Percentiles rank a stretch among this genome's conserved stretches.
phyloP scores from a whole-genome alignment of 1,139 yeast genomes.

The Debaryomyces udenii region DNA sequence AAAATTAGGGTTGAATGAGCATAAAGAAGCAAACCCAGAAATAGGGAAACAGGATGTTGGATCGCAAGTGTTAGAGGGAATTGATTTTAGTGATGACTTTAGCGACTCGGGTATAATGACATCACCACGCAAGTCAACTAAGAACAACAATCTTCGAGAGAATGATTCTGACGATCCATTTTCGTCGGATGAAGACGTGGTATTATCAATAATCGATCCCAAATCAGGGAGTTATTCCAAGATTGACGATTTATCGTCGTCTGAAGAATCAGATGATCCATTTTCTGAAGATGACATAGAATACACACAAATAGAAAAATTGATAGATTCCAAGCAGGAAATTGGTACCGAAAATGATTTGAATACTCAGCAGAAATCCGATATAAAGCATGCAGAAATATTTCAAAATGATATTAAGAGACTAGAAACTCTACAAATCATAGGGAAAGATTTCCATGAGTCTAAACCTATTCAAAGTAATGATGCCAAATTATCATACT shows the following conservation, averaged over 20 bases:
- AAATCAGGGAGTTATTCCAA: not conserved
- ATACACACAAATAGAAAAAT: constrained; percentile 1
- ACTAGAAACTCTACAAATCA: constrained; percentile 23
- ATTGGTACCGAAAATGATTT: not conserved
- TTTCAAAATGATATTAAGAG: constrained; percentile 33
- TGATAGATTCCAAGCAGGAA: not conserved
- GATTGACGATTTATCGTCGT: not conserved
- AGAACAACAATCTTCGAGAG: not conserved
- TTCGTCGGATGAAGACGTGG: constrained; percentile 30
- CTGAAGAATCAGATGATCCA: constrained; percentile 8
- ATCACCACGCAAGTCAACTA: constrained; percentile 8
- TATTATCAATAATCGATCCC: constrained; percentile 5
- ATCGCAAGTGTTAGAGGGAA: constrained; percentile 10
- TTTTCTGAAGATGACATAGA: constrained; percentile 12
- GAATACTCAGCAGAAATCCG: constrained; percentile 16
- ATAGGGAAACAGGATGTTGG: not conserved
- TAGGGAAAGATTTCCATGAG: constrained; percentile 13
- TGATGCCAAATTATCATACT: constrained; percentile 47
- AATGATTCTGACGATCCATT: constrained; percentile 31
- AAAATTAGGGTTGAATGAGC: not conserved
- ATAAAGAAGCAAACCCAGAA: not conserved
- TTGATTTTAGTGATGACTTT: constrained; percentile 23
- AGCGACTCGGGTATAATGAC: constrained; percentile 16
- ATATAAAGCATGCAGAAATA: constrained; percentile 26
- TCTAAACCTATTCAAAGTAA: constrained; percentile 18